phyloP scores from a whole-genome alignment of 108 stramenopile species.

The Nitzschia sp. region DNA sequence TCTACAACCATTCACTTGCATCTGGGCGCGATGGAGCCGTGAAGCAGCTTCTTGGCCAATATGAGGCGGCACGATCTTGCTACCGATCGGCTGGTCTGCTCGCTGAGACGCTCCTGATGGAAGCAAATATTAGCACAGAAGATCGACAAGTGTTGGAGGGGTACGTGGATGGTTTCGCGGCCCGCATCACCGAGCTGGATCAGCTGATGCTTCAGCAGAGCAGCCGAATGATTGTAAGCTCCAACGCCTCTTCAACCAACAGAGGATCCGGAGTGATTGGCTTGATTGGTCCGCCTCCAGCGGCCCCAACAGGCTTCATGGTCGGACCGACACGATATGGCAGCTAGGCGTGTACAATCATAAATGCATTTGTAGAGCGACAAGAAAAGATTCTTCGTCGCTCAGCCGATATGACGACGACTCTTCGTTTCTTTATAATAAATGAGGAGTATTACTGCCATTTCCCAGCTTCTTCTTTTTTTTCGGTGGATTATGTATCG shows the following conservation, averaged over 20 bases:
- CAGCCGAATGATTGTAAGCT: constrained; percentile 22
- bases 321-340: constrained; percentile 1
- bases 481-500: too few species aligned
- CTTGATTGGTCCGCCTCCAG: constrained; percentile 40
- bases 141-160: constrained; percentile 70
- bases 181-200: constrained; percentile 79
- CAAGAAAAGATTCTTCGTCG: too few species aligned
- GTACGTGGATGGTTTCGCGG: constrained; percentile 86
- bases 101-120: constrained; percentile 87
- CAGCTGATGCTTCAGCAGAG: constrained; percentile 65
- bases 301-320: neutral
- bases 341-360: too few species aligned
- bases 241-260: constrained; percentile 4
- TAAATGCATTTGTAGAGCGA: too few species aligned
- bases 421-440: too few species aligned
- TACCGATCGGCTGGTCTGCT: constrained; percentile 84
- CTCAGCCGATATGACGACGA: too few species aligned
- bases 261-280: constrained; percentile 39
- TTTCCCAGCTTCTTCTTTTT: too few species aligned
- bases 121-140: constrained; percentile 66
- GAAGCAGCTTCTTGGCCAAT: constrained; percentile 84
- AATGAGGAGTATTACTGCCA: too few species aligned
- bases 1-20: constrained; percentile 83
- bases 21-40: constrained; percentile 84
- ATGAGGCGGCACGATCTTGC: constrained; percentile 77